Evolutionary conservation across 176 grass and related monocot species (phyloP).

Genomic region (Eremochloa ophiuroides): DNA sequence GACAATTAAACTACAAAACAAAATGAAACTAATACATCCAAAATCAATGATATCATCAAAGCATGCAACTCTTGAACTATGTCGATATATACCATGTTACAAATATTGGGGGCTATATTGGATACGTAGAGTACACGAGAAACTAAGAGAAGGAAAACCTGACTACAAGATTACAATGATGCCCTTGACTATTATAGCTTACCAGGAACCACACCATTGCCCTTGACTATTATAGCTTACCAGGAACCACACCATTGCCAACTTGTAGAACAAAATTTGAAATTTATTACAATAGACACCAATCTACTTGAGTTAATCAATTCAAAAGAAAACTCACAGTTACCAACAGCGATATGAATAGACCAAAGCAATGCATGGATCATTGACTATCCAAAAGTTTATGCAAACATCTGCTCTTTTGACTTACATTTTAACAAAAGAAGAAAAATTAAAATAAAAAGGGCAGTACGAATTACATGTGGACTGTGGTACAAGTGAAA

Average conservation of each 20-base stretch:
- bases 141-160: background rate
- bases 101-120: background rate
- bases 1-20: background rate
- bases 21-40: background rate
- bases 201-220: no score
- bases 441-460: background rate
- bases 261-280: background rate
- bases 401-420: background rate
- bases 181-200: no score
- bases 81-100: background rate
- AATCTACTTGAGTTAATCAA: background rate
- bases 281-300: background rate
- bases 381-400: background rate
- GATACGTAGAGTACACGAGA: background rate
- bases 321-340: background rate
- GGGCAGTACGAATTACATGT: background rate
- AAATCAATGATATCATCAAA: background rate
- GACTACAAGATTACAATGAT: background rate
- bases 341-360: background rate
- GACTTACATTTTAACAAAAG: background rate
- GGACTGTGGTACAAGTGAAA: background rate
- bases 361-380: background rate
- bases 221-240: background rate
- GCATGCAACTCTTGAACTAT: background rate
- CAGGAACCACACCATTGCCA: background rate